Conservation (phyloP, 1,139 yeast genomes). For the Yamadazyma taylorii region DNA sequence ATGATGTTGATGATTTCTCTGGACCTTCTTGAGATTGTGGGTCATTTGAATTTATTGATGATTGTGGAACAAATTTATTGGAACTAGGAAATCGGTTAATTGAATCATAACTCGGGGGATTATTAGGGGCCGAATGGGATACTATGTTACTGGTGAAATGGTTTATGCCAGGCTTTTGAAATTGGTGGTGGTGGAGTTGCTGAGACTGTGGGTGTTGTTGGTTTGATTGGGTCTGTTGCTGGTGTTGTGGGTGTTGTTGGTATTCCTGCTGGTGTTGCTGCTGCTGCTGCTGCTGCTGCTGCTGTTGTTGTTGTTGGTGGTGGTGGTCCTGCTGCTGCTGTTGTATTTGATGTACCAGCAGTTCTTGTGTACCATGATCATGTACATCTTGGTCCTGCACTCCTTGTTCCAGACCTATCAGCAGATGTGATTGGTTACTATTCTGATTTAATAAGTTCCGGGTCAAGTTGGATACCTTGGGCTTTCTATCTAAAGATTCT, state of each 20-base stretch:
- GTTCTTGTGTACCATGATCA: no score
- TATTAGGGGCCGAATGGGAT: slow-evolving; percentile 13
- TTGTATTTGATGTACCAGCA: no score
- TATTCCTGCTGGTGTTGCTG: neutral
- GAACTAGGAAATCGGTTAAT: slow-evolving; percentile 2
- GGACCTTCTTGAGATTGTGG: neutral
- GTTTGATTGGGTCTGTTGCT: neutral
- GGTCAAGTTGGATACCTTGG: slow-evolving; percentile 36
- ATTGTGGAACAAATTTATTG: neutral
- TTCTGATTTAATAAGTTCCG: slow-evolving; percentile 22
- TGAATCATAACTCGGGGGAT: slow-evolving; percentile 16
- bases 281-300: no score
- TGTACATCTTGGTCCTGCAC: no score
- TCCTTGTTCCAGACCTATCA: neutral
- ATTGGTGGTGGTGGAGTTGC: neutral
- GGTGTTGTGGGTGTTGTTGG: neutral
- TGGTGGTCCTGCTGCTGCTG: no score
- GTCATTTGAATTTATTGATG: neutral
- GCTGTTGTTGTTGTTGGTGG: no score
- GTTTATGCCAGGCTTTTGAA: neutral
- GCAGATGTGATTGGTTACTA: slow-evolving; percentile 1
- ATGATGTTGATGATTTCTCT: neutral
- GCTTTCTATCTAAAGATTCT: slow-evolving; percentile 12
- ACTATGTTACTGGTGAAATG: neutral
- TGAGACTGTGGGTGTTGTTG: slow-evolving; percentile 1